Evolutionary conservation across 352 stramenopile species (phyloP).

Genomic region (Pythium oligandrum): DNA sequence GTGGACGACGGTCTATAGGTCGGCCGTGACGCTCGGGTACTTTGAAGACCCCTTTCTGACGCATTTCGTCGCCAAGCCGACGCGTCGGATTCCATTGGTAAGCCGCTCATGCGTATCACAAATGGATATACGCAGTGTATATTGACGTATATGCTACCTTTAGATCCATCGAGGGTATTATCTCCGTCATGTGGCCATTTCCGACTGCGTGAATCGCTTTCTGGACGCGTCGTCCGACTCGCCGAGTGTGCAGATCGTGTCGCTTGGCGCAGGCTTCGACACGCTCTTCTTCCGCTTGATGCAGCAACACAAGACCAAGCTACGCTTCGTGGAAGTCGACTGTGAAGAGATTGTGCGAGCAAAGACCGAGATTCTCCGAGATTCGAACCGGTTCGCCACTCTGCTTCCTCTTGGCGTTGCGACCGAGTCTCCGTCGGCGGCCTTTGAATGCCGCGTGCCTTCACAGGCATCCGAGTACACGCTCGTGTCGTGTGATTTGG

Average conservation of each 20-base stretch:
- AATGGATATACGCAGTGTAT: not conserved
- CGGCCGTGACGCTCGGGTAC: slow-evolving; percentile 50
- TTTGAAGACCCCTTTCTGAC: slow-evolving; percentile 57
- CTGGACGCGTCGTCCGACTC: slow-evolving; percentile 11
- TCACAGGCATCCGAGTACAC: slow-evolving; percentile 22
- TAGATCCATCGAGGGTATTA: slow-evolving; percentile 82
- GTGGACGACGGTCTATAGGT: slow-evolving; percentile 31
- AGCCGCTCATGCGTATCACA: not conserved
- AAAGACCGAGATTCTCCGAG: slow-evolving; percentile 40
- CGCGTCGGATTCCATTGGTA: slow-evolving; percentile 65
- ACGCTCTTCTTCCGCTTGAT: slow-evolving; percentile 67
- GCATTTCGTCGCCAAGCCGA: slow-evolving; percentile 54
- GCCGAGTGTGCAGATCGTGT: slow-evolving; percentile 47
- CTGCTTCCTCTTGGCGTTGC: slow-evolving; percentile 18
- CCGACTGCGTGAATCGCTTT: slow-evolving; percentile 49
- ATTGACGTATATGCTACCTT: not conserved
- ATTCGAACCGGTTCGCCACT: slow-evolving; percentile 10
- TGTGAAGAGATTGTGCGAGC: slow-evolving; percentile 43
- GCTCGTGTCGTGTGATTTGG: slow-evolving; percentile 51
- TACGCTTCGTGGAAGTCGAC: slow-evolving; percentile 58
- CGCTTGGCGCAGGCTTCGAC: slow-evolving; percentile 68
- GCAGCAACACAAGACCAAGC: slow-evolving; percentile 15
- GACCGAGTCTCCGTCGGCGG: slow-evolving; percentile 14
- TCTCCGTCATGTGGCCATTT: slow-evolving; percentile 54
- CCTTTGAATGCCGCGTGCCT: slow-evolving; percentile 22